phyloP scores from a whole-genome alignment of 2,329 filamentous ascomycete species.

The Diaporthe sp. region DNA sequence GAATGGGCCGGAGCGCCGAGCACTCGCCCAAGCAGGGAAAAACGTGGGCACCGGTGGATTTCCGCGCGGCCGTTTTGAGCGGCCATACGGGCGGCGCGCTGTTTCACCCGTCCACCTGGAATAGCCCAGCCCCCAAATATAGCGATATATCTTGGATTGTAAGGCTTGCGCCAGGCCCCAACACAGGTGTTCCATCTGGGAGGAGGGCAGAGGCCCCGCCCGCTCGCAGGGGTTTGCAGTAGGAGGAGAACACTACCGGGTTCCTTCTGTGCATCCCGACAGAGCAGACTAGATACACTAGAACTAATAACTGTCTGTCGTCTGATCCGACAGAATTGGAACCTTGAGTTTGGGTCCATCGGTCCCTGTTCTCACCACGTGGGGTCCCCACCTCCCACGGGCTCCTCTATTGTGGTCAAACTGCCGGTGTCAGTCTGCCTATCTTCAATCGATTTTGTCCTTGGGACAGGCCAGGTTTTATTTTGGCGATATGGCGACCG shows the following conservation, averaged over 20 bases:
- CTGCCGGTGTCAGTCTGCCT: neutral
- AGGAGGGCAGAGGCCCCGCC: neutral
- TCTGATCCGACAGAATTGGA: neutral
- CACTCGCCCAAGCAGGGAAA: neutral
- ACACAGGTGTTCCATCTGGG: neutral
- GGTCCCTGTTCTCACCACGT: no score
- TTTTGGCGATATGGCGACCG: neutral
- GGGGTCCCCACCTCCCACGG: neutral
- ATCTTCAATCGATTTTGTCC: neutral
- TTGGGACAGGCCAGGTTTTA: neutral
- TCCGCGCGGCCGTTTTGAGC: neutral
- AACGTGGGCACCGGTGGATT: constrained; percentile 18
- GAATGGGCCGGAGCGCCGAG: neutral
- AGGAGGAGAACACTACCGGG: neutral
- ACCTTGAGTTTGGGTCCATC: no score
- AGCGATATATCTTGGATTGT: neutral
- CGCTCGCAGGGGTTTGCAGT: neutral
- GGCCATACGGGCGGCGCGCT: neutral
- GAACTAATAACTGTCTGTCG: no score
- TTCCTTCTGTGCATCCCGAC: neutral
- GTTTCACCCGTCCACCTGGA: constrained; percentile 1
- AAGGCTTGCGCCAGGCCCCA: neutral
- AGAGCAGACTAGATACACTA: neutral
- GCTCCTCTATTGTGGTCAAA: neutral
- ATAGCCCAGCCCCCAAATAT: constrained; percentile 10